These are phyloP conservation scores for Lentithecium fluviatile DNA, from an alignment of 495 filamentous ascomycete species.

Conservation along the genomic window DNA sequence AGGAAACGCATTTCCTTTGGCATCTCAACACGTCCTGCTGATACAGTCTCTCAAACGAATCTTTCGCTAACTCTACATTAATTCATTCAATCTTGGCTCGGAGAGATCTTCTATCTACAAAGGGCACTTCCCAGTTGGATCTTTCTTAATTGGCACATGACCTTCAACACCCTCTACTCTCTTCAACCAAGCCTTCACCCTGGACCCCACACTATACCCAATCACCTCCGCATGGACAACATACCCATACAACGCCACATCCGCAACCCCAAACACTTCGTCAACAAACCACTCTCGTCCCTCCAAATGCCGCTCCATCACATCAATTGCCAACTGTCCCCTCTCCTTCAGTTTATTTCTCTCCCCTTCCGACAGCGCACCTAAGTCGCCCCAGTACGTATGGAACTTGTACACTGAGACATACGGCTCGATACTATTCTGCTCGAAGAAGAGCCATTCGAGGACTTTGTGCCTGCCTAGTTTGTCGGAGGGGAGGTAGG, in stretches of 20 bases:
- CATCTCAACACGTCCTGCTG: no score
- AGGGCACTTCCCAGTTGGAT: slow-evolving; percentile 16
- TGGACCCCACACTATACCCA: slow-evolving; percentile 7
- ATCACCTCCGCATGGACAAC: slow-evolving; percentile 4
- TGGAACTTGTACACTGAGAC: slow-evolving; percentile 4
- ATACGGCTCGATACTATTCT: slow-evolving; percentile 16
- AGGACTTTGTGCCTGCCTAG: slow-evolving; percentile 2
- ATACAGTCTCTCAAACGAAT: no score
- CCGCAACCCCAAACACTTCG: slow-evolving; percentile 10
- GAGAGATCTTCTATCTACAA: neutral
- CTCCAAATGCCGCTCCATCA: slow-evolving; percentile 16
- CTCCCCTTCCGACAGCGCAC: neutral
- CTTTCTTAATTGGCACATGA: slow-evolving; percentile 13
- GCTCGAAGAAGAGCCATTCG: slow-evolving; percentile 23
- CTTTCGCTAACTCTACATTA: no score
- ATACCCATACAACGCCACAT: slow-evolving; percentile 17
- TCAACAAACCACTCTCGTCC: slow-evolving; percentile 15
- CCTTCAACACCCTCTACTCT: slow-evolving; percentile 13
- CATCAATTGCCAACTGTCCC: slow-evolving; percentile 7
- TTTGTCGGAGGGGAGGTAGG: neutral
- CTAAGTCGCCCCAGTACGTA: slow-evolving; percentile 6
- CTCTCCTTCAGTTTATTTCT: slow-evolving; percentile 1
- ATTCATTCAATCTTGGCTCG: no score
- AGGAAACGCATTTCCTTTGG: no score
- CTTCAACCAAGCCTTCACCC: slow-evolving; percentile 18